These are phyloP conservation scores for Pezicula neosporulosa DNA, from an alignment of 2,329 filamentous ascomycete species.

Conservation along the genomic window DNA sequence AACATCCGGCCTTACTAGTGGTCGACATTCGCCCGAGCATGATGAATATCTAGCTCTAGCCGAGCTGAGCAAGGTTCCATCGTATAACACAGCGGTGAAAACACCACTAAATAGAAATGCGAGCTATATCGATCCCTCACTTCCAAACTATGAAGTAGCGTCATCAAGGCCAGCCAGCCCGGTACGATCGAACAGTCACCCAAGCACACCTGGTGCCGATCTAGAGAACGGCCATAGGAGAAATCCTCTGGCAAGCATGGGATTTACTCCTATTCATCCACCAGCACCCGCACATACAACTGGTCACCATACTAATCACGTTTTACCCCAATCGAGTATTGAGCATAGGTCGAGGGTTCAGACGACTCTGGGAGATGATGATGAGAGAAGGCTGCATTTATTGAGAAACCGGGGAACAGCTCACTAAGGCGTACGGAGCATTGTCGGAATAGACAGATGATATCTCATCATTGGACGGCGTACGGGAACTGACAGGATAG, in stretches of 20 bases:
- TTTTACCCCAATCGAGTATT: too few relatives aligned
- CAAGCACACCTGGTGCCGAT: constrained; percentile 5
- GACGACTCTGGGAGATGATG: constrained; percentile 11
- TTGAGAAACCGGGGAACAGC: constrained; percentile 16
- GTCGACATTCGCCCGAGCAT: constrained; percentile 53
- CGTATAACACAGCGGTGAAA: constrained; percentile 71
- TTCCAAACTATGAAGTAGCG: constrained; percentile 67
- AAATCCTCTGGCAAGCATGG: constrained; percentile 18
- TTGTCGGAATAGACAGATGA: too few relatives aligned
- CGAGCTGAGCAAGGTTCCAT: constrained; percentile 70
- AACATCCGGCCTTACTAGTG: constrained; percentile 33
- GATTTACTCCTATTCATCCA: constrained; percentile 24
- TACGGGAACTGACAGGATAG: too few relatives aligned
- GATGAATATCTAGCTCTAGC: constrained; percentile 56
- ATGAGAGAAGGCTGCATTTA: constrained; percentile 22
- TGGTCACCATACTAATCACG: too few relatives aligned
- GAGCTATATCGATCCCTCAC: constrained; percentile 43
- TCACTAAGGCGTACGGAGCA: neutral
- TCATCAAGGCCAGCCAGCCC: constrained; percentile 44
- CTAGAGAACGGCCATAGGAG: constrained; percentile 5
- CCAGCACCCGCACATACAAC: constrained; percentile 10
- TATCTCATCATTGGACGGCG: too few relatives aligned
- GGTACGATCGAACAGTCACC: constrained; percentile 11
- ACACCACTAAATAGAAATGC: constrained; percentile 53
- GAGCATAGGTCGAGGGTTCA: too few relatives aligned